phyloP scores from a whole-genome alignment of 2,329 filamentous ascomycete genomes.

The Exserohilum turcica region DNA sequence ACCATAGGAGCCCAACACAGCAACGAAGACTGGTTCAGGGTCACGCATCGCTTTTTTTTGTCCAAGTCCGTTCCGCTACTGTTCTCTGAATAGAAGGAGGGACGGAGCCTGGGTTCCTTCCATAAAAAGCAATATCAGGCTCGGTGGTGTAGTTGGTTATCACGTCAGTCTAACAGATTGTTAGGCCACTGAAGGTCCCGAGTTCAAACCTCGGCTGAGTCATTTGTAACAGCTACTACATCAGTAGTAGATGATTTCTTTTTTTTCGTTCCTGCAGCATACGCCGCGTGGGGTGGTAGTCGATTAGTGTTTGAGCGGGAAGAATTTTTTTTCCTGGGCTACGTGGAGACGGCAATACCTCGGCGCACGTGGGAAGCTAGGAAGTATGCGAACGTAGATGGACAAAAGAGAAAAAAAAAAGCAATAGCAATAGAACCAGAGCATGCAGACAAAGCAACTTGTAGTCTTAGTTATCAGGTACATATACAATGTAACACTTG shows the following conservation, averaged over 20 bases:
- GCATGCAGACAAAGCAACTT: neutral
- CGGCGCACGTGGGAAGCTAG: no score
- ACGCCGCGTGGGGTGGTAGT: neutral
- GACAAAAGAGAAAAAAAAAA: no score
- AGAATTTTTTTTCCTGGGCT: neutral
- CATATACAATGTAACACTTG: neutral
- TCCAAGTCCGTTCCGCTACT: neutral
- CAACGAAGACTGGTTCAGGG: neutral
- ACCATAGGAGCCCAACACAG: neutral
- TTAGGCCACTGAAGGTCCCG: conserved; percentile 21
- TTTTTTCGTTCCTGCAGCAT: neutral
- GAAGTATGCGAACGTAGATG: no score
- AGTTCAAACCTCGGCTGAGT: conserved; percentile 25
- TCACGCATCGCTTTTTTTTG: neutral
- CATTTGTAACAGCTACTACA: conserved; percentile 3
- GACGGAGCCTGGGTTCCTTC: neutral
- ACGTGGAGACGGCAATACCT: neutral
- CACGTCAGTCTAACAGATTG: conserved; percentile 53
- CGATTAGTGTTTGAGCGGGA: neutral
- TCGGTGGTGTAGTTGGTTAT: conserved; percentile 55
- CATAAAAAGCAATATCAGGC: conserved; percentile 17
- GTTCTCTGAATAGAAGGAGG: neutral
- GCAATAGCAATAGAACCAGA: no score
- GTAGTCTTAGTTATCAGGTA: neutral
- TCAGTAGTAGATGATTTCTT: neutral